Percentiles rank a stretch among this genome's conserved stretches.
Conservation (phyloP, 768 basidiomycete species). For the Trametes cingulata region DNA sequence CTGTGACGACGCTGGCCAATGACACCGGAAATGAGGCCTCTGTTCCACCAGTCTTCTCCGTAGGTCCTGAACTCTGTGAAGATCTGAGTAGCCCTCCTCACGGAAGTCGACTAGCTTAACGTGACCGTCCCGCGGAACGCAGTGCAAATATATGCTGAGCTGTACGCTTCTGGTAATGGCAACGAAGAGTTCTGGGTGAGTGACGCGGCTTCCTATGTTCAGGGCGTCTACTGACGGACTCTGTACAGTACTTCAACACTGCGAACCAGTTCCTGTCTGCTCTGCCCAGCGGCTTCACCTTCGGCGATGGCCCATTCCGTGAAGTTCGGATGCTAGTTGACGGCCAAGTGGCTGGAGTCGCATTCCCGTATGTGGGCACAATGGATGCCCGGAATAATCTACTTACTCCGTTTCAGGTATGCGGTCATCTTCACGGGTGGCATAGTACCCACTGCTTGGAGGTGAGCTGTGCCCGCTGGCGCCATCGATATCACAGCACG, state of each 20-base stretch:
- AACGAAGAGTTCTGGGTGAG: constrained; percentile 79
- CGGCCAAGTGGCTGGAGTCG: constrained; percentile 53
- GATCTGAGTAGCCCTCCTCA: neutral
- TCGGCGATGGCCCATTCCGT: constrained; percentile 57
- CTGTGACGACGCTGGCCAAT: constrained; percentile 64
- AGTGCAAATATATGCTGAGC: constrained; percentile 65
- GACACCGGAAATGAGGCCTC: constrained; percentile 71
- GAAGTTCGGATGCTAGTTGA: constrained; percentile 65
- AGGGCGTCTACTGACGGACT: neutral
- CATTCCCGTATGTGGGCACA: constrained; percentile 48
- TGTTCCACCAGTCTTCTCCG: constrained; percentile 74
- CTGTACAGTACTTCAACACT: constrained; percentile 62
- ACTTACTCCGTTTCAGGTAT: constrained; percentile 18
- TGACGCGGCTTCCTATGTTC: neutral
- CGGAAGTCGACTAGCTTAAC: constrained; percentile 46
- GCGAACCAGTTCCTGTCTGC: constrained; percentile 57
- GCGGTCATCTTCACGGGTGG: constrained; percentile 71
- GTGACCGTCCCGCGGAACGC: constrained; percentile 72
- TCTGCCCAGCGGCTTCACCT: constrained; percentile 53
- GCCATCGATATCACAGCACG: neutral
- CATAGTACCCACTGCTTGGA: constrained; percentile 69
- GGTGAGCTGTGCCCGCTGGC: constrained; percentile 39
- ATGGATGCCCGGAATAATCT: neutral
- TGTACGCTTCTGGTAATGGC: constrained; percentile 67
- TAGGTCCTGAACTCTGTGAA: constrained; percentile 29